Conservation (phyloP, 2,329 filamentous ascomycete genomes). For the Aspergillus viridinutans region DNA sequence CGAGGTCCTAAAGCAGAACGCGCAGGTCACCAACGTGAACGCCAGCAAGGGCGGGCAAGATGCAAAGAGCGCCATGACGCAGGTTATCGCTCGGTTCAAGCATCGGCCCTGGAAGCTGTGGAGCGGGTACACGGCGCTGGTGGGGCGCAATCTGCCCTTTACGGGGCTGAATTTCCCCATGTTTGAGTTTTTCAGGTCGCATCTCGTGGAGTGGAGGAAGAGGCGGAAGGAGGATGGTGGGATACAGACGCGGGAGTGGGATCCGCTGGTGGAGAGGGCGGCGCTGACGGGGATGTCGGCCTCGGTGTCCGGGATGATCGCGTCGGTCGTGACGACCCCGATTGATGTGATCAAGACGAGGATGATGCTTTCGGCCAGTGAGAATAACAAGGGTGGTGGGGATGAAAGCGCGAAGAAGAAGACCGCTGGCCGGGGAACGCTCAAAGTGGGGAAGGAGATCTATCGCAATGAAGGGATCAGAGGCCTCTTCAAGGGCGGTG, state of each 20-base stretch:
- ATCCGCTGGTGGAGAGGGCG: constrained; percentile 60
- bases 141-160: constrained; percentile 78
- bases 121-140: constrained; percentile 75
- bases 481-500: constrained; percentile 70
- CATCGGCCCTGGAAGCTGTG: constrained; percentile 53
- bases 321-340: constrained; percentile 79
- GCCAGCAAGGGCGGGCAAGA: constrained; percentile 12
- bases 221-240: constrained; percentile 27
- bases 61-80: constrained; percentile 48
- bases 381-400: constrained; percentile 17
- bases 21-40: constrained; percentile 65
- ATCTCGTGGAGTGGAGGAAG: constrained; percentile 45
- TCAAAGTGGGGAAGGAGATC: constrained; percentile 62
- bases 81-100: constrained; percentile 55
- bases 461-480: constrained; percentile 62
- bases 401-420: constrained; percentile 3
- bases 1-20: constrained; percentile 90
- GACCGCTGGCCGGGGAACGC: constrained; percentile 36
- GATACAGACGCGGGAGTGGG: constrained; percentile 13
- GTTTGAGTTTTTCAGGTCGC: constrained; percentile 66
- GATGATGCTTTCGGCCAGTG: constrained; percentile 69
- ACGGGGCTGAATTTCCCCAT: constrained; percentile 86
- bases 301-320: constrained; percentile 66
- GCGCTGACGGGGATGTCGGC: constrained; percentile 69
- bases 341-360: constrained; percentile 86